Base-by-base conservation (phyloP, 495 filamentous ascomycete species). In the Aspergillus bertholletiae region DNA sequence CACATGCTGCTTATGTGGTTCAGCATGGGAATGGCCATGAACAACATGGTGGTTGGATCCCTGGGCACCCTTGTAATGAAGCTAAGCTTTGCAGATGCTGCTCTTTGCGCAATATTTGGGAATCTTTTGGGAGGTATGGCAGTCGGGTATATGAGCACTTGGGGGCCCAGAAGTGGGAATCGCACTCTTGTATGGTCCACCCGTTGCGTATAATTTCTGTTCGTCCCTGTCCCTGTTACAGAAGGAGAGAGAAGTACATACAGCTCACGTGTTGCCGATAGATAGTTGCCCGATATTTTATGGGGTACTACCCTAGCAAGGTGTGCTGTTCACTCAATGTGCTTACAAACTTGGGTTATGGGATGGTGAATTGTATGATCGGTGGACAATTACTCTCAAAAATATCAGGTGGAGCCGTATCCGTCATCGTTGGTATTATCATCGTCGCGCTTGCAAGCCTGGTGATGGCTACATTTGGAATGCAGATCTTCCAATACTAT, bases 301-400 rank as follows among this genome's bases (percentile, higher is more conserved):
- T 91, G 85, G 88, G 88, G 6, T 91, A 87, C 70, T 90, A 84
- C 70, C 88, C 88, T 1, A 80, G 80, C 43, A 90, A 88, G 68
- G 56, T 90, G 9, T 82, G 86, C 49, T 82, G 81, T 27, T 27
- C 84, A 0, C 68, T 92, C 21, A 90, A 90, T 53, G 73, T 91
- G 12, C 79, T 90, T 40, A 79, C 88, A 28, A 80, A 88, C 62
- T 57, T 90, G 24, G 88, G 87, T 4, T 91, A 89, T 54, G 74
- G 78, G 37, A 80, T 88, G 70, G 79, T 91, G 56, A 80, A 82
- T 60, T 79, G 75, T 45, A 67, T 75, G 46, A 62, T 83, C 44
- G 74, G 78, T 48, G 74, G 83, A 20, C 73, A 84, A 60, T 66
- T 88, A 48, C 60, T 86, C 30, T 83, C 78, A 21, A 78, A 72